Base-by-base conservation (phyloP, 352 stramenopile genomes). In the Pythium phragmitis region DNA sequence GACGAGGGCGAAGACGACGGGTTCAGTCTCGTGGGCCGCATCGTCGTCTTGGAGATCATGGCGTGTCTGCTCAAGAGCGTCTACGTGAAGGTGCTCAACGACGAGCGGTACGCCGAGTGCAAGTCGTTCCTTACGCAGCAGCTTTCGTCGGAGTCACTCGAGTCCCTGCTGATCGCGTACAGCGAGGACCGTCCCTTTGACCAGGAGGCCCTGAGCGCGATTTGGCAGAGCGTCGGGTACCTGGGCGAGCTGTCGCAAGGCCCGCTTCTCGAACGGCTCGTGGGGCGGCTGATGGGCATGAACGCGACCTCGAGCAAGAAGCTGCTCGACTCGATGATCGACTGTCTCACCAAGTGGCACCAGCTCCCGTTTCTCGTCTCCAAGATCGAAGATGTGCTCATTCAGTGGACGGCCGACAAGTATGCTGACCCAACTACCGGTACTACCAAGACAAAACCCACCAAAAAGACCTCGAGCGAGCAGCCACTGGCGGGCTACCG, bases 11-110 rank as follows among this genome's bases (percentile, higher is more conserved):
- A 91, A 14, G 82, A 89, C 17, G 80, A 87, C 50, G 71, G 77
- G 3, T 91, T 91, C 53, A 88, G 80, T 43, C 65, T 80, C 3
- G 77, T 91, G 3, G 83, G 83, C 1, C 81, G 88, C 19, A 74
- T 93, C 54, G 77, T 93, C 17, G 82, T 93, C 8, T 54, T 93
- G 19, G 79, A 93, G 59, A 82, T 91, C 59, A 88, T 92, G 53
- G 76, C 72, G 8, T 87, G 73, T 53, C 67, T 93, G 51, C 65
- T 93, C 19, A 87, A 88, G 62, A 93, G 85, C 34, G 79, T 92
- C 4, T 73, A 85, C 46, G 63, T 75, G n/a, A 87, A 89, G 39
- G 78, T 93, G 47, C 77, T 92, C 60, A 72, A 72, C 14, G 85
- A 93, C 48, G 62, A 77, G 30, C 77, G 81, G 7, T 93, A 89